These are phyloP conservation scores for Verticillium isaacii DNA, from an alignment of 2,329 filamentous ascomycete genomes.

Conservation along the genomic window DNA sequence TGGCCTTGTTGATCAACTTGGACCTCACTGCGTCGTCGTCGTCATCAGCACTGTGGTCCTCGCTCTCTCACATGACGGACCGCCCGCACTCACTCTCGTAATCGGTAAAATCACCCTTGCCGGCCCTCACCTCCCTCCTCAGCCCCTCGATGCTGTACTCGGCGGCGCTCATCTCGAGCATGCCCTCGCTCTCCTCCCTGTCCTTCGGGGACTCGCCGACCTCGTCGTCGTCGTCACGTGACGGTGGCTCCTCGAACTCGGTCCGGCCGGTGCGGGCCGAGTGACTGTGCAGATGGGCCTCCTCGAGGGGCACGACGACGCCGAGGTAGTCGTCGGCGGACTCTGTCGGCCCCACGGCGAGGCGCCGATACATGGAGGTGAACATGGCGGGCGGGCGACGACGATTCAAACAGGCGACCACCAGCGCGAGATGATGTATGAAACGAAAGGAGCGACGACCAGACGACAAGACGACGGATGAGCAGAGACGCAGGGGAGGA, in stretches of 20 bases:
- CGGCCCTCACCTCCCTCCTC: conserved; percentile 59
- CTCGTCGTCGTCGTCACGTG: conserved; percentile 31
- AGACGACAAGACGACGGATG: neutral
- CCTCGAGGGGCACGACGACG: conserved; percentile 47
- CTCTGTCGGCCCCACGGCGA: conserved; percentile 21
- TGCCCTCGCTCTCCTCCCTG: conserved; percentile 36
- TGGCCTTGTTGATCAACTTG: conserved; percentile 77
- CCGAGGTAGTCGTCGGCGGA: conserved; percentile 46
- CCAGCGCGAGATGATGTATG: neutral
- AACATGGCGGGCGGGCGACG: neutral
- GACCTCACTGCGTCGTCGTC: conserved; percentile 52
- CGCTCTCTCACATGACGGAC: neutral
- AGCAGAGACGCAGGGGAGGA: neutral
- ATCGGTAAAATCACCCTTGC: conserved; percentile 56
- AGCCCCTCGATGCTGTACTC: conserved; percentile 67
- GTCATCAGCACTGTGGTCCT: conserved; percentile 2
- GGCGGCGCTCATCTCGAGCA: conserved; percentile 47
- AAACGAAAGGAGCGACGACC: neutral
- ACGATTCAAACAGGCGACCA: neutral
- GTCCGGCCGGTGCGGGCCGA: conserved; percentile 40
- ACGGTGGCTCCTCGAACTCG: conserved; percentile 34
- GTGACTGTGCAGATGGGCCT: conserved; percentile 53
- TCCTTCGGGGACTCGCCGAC: conserved; percentile 31
- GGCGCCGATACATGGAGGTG: conserved; percentile 5
- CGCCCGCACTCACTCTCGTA: conserved; percentile 64